phyloP scores from a whole-genome alignment of 2,329 filamentous ascomycete genomes.

The Erysiphe pulchra region DNA sequence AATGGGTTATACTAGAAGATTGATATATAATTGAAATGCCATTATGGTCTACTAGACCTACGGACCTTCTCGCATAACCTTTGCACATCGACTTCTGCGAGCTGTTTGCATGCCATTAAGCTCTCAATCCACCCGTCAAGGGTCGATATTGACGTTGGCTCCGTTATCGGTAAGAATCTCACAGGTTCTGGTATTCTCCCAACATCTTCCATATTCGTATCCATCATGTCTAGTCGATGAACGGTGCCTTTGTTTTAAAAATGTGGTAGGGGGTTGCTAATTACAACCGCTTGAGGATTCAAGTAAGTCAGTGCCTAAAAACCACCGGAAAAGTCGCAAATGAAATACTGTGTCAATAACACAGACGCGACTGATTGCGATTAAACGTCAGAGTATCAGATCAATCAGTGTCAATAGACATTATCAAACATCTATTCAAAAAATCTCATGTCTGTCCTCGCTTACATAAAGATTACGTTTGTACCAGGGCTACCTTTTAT shows the following conservation, averaged over 20 bases:
- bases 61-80: slow-evolving; percentile 91
- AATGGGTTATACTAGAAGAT: not conserved
- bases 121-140: slow-evolving; percentile 97
- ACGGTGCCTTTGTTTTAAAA: not conserved
- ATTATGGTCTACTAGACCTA: slow-evolving; percentile 7
- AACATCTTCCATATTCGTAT: slow-evolving; percentile 98
- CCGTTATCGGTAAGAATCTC: slow-evolving; percentile 48
- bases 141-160: slow-evolving; percentile 74
- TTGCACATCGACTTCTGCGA: slow-evolving; percentile 82
- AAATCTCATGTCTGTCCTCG: not conserved
- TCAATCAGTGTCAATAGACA: not conserved
- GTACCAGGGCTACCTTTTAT: not conserved
- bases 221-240: slow-evolving; percentile 30
- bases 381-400: not conserved
- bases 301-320: not conserved
- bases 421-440: not conserved
- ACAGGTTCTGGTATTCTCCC: slow-evolving; percentile 58
- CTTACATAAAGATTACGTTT: not conserved
- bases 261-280: not conserved
- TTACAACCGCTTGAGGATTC: not conserved
- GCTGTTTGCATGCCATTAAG: slow-evolving; percentile 96
- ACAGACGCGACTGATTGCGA: not conserved
- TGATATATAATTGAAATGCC: not conserved
- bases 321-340: not conserved
- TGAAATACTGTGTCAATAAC: not conserved